A percentile compares a stretch with the other conserved stretches of the same genome.
Conservation (phyloP, 2,329 filamentous ascomycete species). For the Cordyceps pruinosa region DNA sequence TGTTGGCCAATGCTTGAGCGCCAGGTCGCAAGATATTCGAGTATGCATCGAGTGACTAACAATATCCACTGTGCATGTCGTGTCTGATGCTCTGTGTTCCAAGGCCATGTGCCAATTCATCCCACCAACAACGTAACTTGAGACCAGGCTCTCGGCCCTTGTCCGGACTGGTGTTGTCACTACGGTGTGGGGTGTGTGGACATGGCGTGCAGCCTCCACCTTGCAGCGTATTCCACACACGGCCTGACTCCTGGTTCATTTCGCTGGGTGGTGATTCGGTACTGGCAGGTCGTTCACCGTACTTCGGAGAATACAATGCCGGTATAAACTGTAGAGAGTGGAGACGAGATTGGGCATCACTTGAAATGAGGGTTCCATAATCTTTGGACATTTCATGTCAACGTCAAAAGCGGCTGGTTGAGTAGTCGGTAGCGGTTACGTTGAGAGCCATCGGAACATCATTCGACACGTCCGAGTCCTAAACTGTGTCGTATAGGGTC, state of each 20-base stretch:
- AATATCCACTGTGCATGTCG: not conserved
- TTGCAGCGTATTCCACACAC: not conserved
- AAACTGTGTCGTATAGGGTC: not conserved
- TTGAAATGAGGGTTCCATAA: not conserved
- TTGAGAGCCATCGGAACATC: no score
- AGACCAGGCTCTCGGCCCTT: constrained; percentile 10
- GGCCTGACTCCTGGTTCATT: constrained; percentile 1
- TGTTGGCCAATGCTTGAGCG: not conserved
- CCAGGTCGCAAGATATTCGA: not conserved
- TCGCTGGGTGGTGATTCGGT: not conserved
- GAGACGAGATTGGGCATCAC: not conserved
- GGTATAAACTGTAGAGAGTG: not conserved
- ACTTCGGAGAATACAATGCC: not conserved
- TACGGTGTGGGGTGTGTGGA: constrained; percentile 3
- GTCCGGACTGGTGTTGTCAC: constrained; percentile 3
- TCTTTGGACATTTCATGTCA: not conserved
- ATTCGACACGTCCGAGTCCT: no score
- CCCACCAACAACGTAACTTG: constrained; percentile 2
- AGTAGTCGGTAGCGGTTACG: no score
- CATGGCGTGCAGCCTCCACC: not conserved
- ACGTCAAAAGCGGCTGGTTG: not conserved
- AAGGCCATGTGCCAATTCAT: not conserved
- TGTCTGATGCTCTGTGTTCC: not conserved
- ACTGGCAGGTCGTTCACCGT: not conserved
- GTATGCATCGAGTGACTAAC: not conserved